Base-by-base conservation (phyloP, 2,329 filamentous ascomycete genomes). In the Aspergillus neoniger region DNA sequence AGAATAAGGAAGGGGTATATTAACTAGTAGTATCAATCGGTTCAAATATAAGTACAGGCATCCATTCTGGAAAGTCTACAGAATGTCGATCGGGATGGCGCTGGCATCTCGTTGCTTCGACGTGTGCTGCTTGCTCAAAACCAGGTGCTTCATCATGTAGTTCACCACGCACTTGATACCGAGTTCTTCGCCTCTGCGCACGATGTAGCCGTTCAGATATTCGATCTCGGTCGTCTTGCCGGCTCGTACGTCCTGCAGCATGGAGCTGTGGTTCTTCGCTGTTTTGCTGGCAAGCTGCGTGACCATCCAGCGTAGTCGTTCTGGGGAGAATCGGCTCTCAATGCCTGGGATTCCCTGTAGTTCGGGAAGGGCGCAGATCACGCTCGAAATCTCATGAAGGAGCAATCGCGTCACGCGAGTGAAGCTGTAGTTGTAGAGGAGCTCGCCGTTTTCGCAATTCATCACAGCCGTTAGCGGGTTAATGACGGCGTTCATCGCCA, bases 191-290 rank as follows among this genome's bases (percentile, higher is more conserved):
- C 90, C 95, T 43, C 89, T 84, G 54, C 81, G 83, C 32, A 96
- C 82, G 61, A 99, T 89, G 78, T 94, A 99, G 0, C 93, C 94
- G 73, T 96, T 97, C 67, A 94, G 85, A 70, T 89, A 96, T 49
- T 93, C 86, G 43, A 97, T 85, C 69, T 96, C 92, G 0, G 91
- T 92, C 60, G 81, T 77, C 62, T 79, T 78, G 1, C 90, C 89
- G 1, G 77, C 74, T 10, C 85, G 78, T 12, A 93, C 80, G 68
- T 89, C 86, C 56, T 84, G 82, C 5, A 91, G 79, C 86, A 96
- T 92, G 19, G 81, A 83, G 68, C 86, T 91, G 5, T 82, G 79
- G 55, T 87, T 86, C 58, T 83, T 76, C 12, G 81, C 80, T 12
- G 85, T 88, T 53, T 77, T 80, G 30, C 79, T 70, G 21, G 84